These are phyloP conservation scores for Ustilago trichophora DNA, from an alignment of 1,284 basidiomycete species.

Conservation along the genomic window DNA sequence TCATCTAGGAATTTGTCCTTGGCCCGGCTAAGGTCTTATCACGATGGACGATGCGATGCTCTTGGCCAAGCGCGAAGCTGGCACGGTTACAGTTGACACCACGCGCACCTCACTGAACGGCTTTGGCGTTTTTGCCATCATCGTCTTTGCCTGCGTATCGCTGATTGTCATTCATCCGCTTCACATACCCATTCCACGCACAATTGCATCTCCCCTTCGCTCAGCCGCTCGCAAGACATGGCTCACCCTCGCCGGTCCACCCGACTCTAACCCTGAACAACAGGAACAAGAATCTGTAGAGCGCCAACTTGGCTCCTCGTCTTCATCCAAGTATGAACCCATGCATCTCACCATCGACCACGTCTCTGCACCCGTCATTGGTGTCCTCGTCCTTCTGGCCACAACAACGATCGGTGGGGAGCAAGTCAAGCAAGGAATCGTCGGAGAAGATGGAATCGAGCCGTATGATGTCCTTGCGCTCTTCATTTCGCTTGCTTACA, in stretches of 20 bases:
- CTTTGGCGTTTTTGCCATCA: conserved; percentile 63
- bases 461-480: conserved; percentile 93
- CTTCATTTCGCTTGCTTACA: conserved; percentile 91
- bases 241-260: conserved; percentile 25
- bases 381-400: conserved; percentile 81
- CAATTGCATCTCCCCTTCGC: conserved; percentile 18
- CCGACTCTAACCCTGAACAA: conserved; percentile 5
- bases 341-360: conserved; percentile 49
- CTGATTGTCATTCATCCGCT: conserved; percentile 61
- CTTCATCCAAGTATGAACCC: neutral
- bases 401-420: conserved; percentile 76
- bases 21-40: neutral
- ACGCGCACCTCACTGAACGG: conserved; percentile 55
- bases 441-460: conserved; percentile 78
- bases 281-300: conserved; percentile 30
- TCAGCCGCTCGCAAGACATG: conserved; percentile 3
- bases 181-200: conserved; percentile 46
- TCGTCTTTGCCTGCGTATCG: conserved; percentile 62
- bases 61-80: conserved; percentile 11
- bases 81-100: conserved; percentile 24
- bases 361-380: conserved; percentile 74
- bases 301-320: conserved; percentile 1
- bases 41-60: conserved; percentile 16
- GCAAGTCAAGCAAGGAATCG: conserved; percentile 76
- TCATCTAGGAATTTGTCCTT: neutral